Percentiles rank a stretch among this genome's conserved stretches.
Evolutionary conservation across 805 yeast genomes (phyloP).

Genomic region (Saccharomycopsis oosterbeekiorum): DNA sequence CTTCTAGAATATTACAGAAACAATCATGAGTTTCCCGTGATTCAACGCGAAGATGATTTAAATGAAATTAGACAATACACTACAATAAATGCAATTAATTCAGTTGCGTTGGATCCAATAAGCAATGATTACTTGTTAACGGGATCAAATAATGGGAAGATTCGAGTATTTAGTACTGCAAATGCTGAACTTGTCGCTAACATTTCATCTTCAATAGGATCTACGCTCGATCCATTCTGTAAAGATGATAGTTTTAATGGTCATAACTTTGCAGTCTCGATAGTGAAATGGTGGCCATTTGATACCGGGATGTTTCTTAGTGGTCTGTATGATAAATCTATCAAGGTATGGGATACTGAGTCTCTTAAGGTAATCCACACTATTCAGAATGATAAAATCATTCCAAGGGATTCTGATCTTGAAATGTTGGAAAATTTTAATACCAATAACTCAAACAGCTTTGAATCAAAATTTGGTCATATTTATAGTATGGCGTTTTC

Average conservation of each 20-base stretch:
- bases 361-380: constrained; percentile 54
- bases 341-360: constrained; percentile 76
- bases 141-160: constrained; percentile 64
- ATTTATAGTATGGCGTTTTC: constrained; percentile 38
- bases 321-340: constrained; percentile 67
- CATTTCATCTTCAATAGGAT: constrained; percentile 15
- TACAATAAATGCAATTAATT: constrained; percentile 38
- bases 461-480: constrained; percentile 24
- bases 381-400: constrained; percentile 31
- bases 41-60: not conserved
- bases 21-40: not conserved
- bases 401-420: constrained; percentile 2
- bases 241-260: constrained; percentile 21
- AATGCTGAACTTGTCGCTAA: constrained; percentile 19
- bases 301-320: constrained; percentile 82
- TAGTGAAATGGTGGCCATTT: constrained; percentile 77
- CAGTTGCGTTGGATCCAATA: constrained; percentile 44
- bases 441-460: not conserved
- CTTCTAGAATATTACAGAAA: not conserved
- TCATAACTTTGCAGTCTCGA: constrained; percentile 67
- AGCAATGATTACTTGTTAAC: constrained; percentile 44
- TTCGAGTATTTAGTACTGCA: constrained; percentile 56
- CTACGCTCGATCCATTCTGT: not conserved
- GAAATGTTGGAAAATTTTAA: constrained; percentile 22
- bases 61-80: constrained; percentile 32